A percentile compares a stretch with the other conserved stretches of the same genome.
Conservation (phyloP, 805 yeast genomes). For the Kodamaea jinghongensis region DNA sequence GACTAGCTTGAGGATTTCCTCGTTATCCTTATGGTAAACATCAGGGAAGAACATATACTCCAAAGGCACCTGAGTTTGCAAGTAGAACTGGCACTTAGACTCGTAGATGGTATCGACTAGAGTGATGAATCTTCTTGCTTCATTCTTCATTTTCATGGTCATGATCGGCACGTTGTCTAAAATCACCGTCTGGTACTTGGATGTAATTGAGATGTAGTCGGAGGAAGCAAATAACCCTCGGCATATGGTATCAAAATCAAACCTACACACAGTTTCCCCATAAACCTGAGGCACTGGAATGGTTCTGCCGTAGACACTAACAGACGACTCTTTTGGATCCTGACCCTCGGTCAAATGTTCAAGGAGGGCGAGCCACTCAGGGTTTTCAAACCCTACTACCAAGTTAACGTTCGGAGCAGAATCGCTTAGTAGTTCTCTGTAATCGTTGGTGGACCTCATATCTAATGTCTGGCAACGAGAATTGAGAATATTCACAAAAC, state of each 20-base stretch:
- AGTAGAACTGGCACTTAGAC: constrained; percentile 56
- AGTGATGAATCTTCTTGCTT: constrained; percentile 66
- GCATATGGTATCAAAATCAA: constrained; percentile 55
- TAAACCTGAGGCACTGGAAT: constrained; percentile 46
- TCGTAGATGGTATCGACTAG: constrained; percentile 69
- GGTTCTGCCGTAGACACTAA: constrained; percentile 57
- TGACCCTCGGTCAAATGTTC: constrained; percentile 16
- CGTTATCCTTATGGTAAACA: constrained; percentile 14
- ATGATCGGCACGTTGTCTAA: constrained; percentile 61
- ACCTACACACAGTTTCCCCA: constrained; percentile 39
- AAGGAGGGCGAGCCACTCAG: constrained; percentile 37
- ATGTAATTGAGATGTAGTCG: constrained; percentile 67
- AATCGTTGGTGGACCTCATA: constrained; percentile 59
- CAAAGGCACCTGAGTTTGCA: constrained; percentile 49
- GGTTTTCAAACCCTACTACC: constrained; percentile 19
- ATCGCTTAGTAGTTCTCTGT: constrained; percentile 22
- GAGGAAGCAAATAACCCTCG: constrained; percentile 59
- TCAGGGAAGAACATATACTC: constrained; percentile 65
- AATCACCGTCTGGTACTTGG: constrained; percentile 54
- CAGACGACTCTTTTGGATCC: constrained; percentile 17
- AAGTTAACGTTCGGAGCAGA: not conserved
- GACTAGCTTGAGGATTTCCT: constrained; percentile 13
- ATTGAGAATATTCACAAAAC: constrained; percentile 55
- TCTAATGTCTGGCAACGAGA: constrained; percentile 60
- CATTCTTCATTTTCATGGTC: constrained; percentile 56